Evolutionary conservation across 352 stramenopile species (phyloP).

Genomic region (Thraustotheca clavata): DNA sequence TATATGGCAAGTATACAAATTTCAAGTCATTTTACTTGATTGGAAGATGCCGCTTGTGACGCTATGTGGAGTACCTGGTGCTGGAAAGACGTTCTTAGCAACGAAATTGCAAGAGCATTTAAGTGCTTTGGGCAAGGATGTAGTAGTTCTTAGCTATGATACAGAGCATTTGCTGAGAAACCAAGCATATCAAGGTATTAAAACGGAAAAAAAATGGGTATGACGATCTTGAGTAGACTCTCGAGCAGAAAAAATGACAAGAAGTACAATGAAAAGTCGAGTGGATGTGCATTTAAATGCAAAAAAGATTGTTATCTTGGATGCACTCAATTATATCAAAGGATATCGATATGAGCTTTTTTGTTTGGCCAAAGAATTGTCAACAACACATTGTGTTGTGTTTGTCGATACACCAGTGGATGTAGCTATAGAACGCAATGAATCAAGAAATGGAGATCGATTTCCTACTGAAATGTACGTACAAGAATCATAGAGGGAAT

Average conservation of each 20-base stretch:
- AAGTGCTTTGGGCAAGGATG: constrained; percentile 30
- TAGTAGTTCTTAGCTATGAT: constrained; percentile 50
- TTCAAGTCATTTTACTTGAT: not conserved
- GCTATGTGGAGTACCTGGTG: constrained; percentile 55
- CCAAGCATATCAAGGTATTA: constrained; percentile 53
- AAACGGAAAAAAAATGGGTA: not conserved
- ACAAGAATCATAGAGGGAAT: not conserved
- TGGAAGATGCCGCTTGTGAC: constrained; percentile 68
- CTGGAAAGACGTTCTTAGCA: constrained; percentile 55
- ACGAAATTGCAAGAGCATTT: constrained; percentile 42
- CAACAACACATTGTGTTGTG: constrained; percentile 86
- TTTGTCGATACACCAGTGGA: constrained; percentile 64
- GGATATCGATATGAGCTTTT: constrained; percentile 93
- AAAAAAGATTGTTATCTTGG: constrained; percentile 83
- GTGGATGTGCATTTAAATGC: constrained; percentile 52
- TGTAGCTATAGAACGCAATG: constrained; percentile 50
- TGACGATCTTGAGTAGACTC: constrained; percentile 29
- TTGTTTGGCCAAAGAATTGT: constrained; percentile 88
- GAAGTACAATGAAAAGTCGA: constrained; percentile 51
- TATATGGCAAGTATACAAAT: not conserved
- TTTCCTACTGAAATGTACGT: constrained; percentile 47
- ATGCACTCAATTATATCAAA: constrained; percentile 94
- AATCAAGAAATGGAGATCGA: constrained; percentile 23
- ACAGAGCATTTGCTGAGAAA: constrained; percentile 50
- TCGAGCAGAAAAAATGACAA: constrained; percentile 55